Evolutionary conservation across 176 grass and related monocot species (phyloP).

Genomic region (Lolium rigidum): DNA sequence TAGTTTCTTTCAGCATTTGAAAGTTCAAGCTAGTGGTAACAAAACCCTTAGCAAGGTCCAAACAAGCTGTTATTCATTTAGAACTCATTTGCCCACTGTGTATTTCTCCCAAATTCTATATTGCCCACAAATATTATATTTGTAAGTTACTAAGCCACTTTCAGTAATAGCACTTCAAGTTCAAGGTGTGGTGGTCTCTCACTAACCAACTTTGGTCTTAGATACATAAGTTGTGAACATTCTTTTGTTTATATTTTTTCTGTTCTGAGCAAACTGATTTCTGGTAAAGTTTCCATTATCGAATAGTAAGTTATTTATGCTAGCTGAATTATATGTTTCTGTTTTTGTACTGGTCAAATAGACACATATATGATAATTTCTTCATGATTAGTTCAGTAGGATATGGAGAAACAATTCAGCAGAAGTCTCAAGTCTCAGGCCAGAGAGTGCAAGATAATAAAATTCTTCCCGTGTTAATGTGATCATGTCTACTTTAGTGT

Average conservation of each 20-base stretch:
- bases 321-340: slow-evolving; percentile 5
- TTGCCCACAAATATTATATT: not conserved
- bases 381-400: not conserved
- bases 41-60: slow-evolving; percentile 2
- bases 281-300: slow-evolving; percentile 1
- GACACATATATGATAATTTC: not conserved
- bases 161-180: not conserved
- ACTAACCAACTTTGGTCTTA: not conserved
- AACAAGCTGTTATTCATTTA: not conserved
- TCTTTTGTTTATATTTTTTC: not conserved
- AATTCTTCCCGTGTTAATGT: slow-evolving; percentile 1
- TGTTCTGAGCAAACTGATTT: not conserved
- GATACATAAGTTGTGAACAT: not conserved
- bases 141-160: not conserved
- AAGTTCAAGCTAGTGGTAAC: not conserved
- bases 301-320: not conserved
- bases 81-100: not conserved
- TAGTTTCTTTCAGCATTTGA: not conserved
- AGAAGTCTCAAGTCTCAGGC: not conserved
- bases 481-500: not conserved
- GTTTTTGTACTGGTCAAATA: not conserved
- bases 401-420: not conserved
- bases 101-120: not conserved
- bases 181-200: not conserved
- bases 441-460: not conserved